Percentiles rank a stretch among this genome's conserved stretches.
These are phyloP conservation scores for Flaveria trinervia DNA, from an alignment of 129 eudicot genomes.

Conservation along the genomic window DNA sequence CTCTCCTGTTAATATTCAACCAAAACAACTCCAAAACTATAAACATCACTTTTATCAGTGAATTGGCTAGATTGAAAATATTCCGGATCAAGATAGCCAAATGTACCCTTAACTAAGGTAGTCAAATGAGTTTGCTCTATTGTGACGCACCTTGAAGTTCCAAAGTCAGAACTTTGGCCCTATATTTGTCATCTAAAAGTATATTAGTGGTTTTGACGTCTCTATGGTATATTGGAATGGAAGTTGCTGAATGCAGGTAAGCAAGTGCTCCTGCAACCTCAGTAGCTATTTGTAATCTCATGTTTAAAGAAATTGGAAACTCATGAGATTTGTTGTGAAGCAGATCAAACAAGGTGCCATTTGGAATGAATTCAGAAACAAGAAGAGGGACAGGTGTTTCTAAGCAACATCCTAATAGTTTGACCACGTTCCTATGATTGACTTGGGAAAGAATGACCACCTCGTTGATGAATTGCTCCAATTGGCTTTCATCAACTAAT, in stretches of 20 bases:
- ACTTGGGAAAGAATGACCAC: not conserved
- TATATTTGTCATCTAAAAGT: not conserved
- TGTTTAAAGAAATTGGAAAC: not conserved
- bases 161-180: not conserved
- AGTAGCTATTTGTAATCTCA: not conserved
- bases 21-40: slow-evolving; percentile 4
- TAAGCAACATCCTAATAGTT: not conserved
- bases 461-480: not conserved
- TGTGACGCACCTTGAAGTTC: not conserved
- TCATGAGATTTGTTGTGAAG: not conserved
- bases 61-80: not conserved
- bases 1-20: not conserved
- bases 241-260: not conserved
- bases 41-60: not conserved
- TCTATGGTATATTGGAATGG: not conserved
- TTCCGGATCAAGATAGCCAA: not conserved
- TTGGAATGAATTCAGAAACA: not conserved
- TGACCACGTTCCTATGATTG: not conserved
- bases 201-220: not conserved
- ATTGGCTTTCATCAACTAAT: not conserved
- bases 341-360: not conserved
- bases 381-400: not conserved
- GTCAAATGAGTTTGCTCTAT: not conserved
- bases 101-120: not conserved
- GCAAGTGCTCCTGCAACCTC: not conserved